These are phyloP conservation scores for Pichia sp. DNA, from an alignment of 1,139 yeast species.

Conservation along the genomic window DNA sequence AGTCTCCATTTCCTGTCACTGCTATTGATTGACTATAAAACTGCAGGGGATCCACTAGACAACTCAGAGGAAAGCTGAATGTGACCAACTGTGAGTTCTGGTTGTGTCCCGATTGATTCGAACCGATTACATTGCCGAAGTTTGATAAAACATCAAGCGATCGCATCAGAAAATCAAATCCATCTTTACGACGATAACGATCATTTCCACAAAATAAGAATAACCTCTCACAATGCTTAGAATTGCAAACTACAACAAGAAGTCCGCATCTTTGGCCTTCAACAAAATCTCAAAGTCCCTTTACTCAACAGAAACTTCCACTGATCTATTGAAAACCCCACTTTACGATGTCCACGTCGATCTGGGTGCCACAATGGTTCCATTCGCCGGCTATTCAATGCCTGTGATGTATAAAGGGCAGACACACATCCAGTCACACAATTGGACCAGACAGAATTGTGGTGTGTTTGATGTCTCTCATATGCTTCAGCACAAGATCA, in stretches of 20 bases:
- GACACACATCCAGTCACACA: constrained; percentile 85
- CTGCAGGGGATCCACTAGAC: no score
- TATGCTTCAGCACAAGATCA: constrained; percentile 83
- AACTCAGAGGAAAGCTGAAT: no score
- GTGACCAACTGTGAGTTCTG: no score
- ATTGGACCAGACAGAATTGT: constrained; percentile 83
- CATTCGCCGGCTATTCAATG: constrained; percentile 93
- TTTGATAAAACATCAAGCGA: no score
- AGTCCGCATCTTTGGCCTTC: background rate
- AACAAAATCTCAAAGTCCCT: background rate
- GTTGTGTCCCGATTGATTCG: no score
- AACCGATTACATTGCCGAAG: no score
- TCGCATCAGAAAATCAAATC: no score
- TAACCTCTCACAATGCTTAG: constrained; percentile 2
- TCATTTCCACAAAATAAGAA: no score
- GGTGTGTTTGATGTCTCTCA: constrained; percentile 96
- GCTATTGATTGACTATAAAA: no score
- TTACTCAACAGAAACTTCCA: constrained; percentile 16
- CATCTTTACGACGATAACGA: no score
- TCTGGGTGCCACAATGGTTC: constrained; percentile 85
- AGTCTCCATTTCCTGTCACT: no score
- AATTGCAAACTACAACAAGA: no score
- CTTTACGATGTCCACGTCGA: constrained; percentile 71
- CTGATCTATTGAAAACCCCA: constrained; percentile 55
- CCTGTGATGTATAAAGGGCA: constrained; percentile 82